Conservation (phyloP, 352 stramenopile genomes). For the Phytophthora ramorum region DNA sequence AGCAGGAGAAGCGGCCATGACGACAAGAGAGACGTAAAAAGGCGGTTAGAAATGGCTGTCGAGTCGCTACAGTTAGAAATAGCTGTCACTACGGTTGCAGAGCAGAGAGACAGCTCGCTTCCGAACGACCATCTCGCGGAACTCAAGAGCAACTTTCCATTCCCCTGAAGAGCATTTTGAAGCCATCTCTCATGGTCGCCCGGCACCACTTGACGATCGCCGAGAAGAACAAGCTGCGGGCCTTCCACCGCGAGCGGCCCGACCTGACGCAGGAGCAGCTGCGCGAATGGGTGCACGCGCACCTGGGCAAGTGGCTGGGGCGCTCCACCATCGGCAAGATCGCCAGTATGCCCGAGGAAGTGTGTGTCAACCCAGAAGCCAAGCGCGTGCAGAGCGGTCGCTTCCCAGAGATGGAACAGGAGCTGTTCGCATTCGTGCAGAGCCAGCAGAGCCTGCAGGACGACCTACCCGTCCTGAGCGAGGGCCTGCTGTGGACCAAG, state of each 20-base stretch:
- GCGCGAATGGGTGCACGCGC: slow-evolving; percentile 38
- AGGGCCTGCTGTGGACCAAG: slow-evolving; percentile 40
- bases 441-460: slow-evolving; percentile 8
- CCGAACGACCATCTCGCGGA: slow-evolving; percentile 12
- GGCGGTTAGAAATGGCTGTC: background rate
- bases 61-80: background rate
- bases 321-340: slow-evolving; percentile 54
- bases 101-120: slow-evolving; percentile 1
- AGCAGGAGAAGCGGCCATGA: background rate
- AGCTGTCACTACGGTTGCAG: background rate
- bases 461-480: slow-evolving; percentile 23
- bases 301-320: slow-evolving; percentile 45
- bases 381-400: slow-evolving; percentile 44
- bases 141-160: slow-evolving; percentile 7
- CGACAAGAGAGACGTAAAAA: background rate
- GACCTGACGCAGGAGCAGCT: slow-evolving; percentile 51
- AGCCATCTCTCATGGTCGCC: slow-evolving; percentile 14
- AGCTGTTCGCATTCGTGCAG: slow-evolving; percentile 31
- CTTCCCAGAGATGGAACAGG: slow-evolving; percentile 45
- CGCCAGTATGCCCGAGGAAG: slow-evolving; percentile 33
- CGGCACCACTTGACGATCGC: slow-evolving; percentile 48
- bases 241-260: slow-evolving; percentile 27
- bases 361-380: slow-evolving; percentile 34
- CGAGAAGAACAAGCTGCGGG: slow-evolving; percentile 49
- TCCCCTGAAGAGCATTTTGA: slow-evolving; percentile 25